A percentile compares a stretch with the other conserved stretches of the same genome.
phyloP scores from a whole-genome alignment of 495 filamentous ascomycete genomes.

The Penicillium manginii region DNA sequence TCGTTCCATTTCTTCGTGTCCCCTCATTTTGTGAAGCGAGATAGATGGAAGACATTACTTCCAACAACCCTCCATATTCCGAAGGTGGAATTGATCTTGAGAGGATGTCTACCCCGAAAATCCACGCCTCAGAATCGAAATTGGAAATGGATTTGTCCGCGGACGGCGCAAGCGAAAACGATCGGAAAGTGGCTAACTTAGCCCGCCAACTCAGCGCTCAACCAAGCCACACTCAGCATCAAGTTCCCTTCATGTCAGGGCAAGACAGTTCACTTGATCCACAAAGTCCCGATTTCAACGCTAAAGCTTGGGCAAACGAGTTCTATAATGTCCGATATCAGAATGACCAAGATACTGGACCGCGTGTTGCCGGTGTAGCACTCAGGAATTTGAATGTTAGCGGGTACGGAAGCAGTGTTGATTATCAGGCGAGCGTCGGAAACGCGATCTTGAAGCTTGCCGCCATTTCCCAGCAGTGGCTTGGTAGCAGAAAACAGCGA shows the following conservation, averaged over 20 bases:
- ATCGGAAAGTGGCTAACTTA: background rate
- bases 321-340: conserved; percentile 49
- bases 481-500: conserved; percentile 60
- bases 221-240: background rate
- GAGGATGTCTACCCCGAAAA: too few species aligned
- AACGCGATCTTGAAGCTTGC: conserved; percentile 63
- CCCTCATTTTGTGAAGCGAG: too few species aligned
- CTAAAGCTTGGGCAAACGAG: conserved; percentile 56
- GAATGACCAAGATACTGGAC: conserved; percentile 45
- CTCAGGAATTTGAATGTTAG: conserved; percentile 69
- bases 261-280: conserved; percentile 53
- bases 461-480: conserved; percentile 47
- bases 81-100: too few species aligned
- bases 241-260: conserved; percentile 24
- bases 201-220: background rate
- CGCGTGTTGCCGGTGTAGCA: conserved; percentile 45
- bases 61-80: too few species aligned
- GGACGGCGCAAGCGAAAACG: background rate
- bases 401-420: conserved; percentile 73
- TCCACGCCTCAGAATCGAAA: too few species aligned
- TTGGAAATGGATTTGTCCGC: too few species aligned
- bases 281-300: conserved; percentile 47
- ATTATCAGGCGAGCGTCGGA: conserved; percentile 74
- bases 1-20: too few species aligned
- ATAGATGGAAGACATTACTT: too few species aligned